Evolutionary conservation across 352 stramenopile species (phyloP), one percentile per base, ranked within the genome.

Genomic region (Phytophthora agathidicida): DNA sequence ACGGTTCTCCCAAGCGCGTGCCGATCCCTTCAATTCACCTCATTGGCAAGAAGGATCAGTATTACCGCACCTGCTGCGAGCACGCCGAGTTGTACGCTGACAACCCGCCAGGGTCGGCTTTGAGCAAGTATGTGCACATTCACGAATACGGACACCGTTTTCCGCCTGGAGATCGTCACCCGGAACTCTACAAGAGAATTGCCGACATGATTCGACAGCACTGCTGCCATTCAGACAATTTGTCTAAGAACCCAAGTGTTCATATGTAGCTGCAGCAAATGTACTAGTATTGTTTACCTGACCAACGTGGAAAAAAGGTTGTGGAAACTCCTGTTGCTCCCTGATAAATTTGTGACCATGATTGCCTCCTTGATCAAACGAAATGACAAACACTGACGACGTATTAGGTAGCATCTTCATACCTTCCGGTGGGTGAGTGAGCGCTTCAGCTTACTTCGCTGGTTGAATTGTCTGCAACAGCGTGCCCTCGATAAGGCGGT

Each of bases 401-500:
- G n/a, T n/a, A n/a, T n/a, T n/a, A n/a, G n/a, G n/a, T n/a, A n/a
- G n/a, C n/a, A n/a, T n/a, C 19, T 28, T 44, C 39, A 9, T 28
- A 33, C 58, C 49, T 66, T 66, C 58, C 32, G 24, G 7, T 60
- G 49, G 23, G 58, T 23, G 27, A 61, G 16, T 30, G 10, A 16
- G n/a, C 8, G 45, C 4, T 37, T 32, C 20, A 35, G 8, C 10
- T 65, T 52, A 71, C 47, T 66, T 71, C 7, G 47, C 30, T 33
- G 47, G 35, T 11, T 17, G 7, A 48, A 71, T 48, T 19, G 61
- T 45, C 19, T 66, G 55, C 13, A 71, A 24, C 19, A 71, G 22
- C 4, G 61, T 71, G 14, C 55, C 47, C 54, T 66, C 79, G 41
- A 96, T 93, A 39, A 96, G 70, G 8, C 85, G 80, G 60, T 93